Base-by-base conservation (phyloP, 495 filamentous ascomycete genomes). In the Barbatosphaeria neglecta region DNA sequence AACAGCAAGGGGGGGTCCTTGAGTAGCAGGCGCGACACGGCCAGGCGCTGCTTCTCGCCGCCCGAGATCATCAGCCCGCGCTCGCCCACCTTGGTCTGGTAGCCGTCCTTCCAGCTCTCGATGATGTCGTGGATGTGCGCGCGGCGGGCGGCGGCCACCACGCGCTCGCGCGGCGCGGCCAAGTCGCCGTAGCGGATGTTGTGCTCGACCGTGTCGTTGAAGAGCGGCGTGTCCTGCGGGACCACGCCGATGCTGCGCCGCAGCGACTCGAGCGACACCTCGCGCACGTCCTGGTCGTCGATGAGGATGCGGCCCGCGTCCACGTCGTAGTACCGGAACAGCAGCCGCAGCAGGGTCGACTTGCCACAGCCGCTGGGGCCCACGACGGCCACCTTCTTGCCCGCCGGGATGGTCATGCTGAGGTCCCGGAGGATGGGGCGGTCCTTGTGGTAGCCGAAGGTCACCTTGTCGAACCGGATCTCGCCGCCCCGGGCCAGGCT, bases 11-110 rank as follows among this genome's bases (percentile, higher is more conserved):
- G 84, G 0, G 92, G 90, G 54, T 98, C 87, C 54, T 98, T 98
- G 38, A 98, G 67, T 1, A 98, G 74, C 28, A 97, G 60, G 24
- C 92, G 72, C 6, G 87, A 86, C 18, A 98, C 80, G 2, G 93
- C 92, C 24, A 98, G 66, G 4, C 92, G 78, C 59, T 98, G 92
- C 64, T 97, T 97, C 67, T 98, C 92, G 25, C 92, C 92, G 7
- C 90, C 92, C 3, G 85, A 90, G 16, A 97, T 96, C 92, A 97
- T 97, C 83, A 97, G 84, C 1, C 92, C 92, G 20, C 93, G 74
- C 70, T 98, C 92, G 16, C 92, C 92, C 10, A 98, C 92, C 56
- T 84, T 89, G 1, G 92, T 98, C 16, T 84, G 62, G 57, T 98
- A 98, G 4, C 88, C 87, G 15, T 90, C 82, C 1, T 89, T 89